Evolutionary conservation across 179 eudicot genomes (phyloP).

Genomic region (Dionaea muscipula): DNA sequence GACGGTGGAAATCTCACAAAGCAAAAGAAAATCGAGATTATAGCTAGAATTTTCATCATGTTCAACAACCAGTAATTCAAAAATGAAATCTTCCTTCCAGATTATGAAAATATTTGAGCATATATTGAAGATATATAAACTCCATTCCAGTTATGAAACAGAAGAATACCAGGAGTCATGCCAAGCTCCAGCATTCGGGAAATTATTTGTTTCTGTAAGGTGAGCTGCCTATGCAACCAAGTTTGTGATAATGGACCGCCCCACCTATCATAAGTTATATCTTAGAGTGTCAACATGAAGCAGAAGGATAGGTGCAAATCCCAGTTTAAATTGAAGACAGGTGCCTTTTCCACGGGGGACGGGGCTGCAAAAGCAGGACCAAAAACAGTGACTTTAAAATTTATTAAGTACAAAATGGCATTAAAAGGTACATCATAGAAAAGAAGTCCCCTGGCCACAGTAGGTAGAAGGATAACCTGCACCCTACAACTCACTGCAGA

Average conservation of each 20-base stretch:
- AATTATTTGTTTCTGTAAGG: conserved; percentile 69
- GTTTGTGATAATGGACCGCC: conserved; percentile 91
- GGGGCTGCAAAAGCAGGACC: too few species aligned
- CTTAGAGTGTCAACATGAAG: background rate
- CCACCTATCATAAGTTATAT: conserved; percentile 47
- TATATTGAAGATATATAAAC: background rate
- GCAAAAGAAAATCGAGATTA: too few species aligned
- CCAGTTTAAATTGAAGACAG: too few species aligned
- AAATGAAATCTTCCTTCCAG: background rate
- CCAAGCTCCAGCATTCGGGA: conserved; percentile 81
- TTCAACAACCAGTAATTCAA: background rate
- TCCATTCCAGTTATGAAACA: background rate
- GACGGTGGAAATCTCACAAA: background rate
- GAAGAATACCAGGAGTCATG: conserved; percentile 82
- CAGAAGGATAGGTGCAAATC: background rate
- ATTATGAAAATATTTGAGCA: background rate
- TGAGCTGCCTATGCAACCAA: conserved; percentile 80
- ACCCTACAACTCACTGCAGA: too few species aligned
- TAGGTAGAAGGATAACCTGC: too few species aligned
- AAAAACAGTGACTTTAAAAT: too few species aligned
- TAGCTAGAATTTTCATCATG: too few species aligned
- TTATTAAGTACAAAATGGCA: too few species aligned
- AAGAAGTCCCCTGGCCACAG: too few species aligned
- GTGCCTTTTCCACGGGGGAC: too few species aligned
- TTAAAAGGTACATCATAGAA: too few species aligned